Base-by-base conservation (phyloP, 768 basidiomycete genomes). In the Tricholoma hemisulphureum region DNA sequence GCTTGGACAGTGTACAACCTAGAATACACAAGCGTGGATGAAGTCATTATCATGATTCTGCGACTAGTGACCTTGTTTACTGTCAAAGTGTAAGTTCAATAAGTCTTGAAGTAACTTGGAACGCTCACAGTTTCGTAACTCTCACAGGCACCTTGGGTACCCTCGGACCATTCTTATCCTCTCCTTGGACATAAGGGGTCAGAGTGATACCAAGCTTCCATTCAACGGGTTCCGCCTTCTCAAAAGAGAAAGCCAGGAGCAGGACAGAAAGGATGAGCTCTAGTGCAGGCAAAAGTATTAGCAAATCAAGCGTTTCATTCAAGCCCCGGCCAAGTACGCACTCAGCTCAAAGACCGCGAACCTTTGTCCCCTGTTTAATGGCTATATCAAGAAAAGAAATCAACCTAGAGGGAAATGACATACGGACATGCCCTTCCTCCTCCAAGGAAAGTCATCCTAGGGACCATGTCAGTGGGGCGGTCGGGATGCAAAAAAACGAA, bases 351-450 rank as follows among this genome's bases (percentile, higher is more conserved):
- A 67, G 37, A 76, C 56, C 0, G 75, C 67, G 57, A 78, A 78
- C 54, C 67, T 73, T 62, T 69, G 68, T 11, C 74, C 76, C n/a
- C 73, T 73, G 51, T 8, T 39, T 46, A 57, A 16, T 10, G 16
- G 16, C 21, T 37, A 23, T 50, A 24, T 59, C 10, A 58, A 14
- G 8, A 51, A 34, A 10, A 5, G 20, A 1, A n/a, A 35, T n/a
- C n/a, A 63, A 62, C 39, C 63, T 63, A 49, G 11, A 52, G 49
- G 23, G 6, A 46, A 46, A 45, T 21, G 21, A 71, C 75, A 50
- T 61, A 78, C 77, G 78, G 78, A 72, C 79, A 81, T 0, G 76
- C 70, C 39, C 77, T 69, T n/a, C 73, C 71, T 49, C 80, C 79
- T 18, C 73, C 77, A 31, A 78, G 60, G 70, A 79, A 81, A 1